phyloP scores from a whole-genome alignment of 805 yeast genomes.

The Yamadazyma ubonensis region DNA sequence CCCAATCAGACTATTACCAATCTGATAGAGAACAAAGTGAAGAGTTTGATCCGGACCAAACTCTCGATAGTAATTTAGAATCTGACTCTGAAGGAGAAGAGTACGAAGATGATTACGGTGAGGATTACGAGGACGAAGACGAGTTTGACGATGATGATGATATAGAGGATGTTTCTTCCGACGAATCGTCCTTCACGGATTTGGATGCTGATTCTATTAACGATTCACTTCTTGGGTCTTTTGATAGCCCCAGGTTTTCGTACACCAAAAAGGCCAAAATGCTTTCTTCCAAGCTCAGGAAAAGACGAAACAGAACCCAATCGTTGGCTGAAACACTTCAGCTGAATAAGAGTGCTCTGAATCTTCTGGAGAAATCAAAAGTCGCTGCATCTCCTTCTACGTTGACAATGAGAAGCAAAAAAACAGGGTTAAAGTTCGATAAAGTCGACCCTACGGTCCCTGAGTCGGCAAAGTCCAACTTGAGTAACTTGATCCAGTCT shows the following conservation, averaged over 20 bases:
- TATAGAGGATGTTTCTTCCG: constrained; percentile 26
- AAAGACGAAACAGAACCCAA: constrained; percentile 10
- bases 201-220: constrained; percentile 40
- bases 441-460: constrained; percentile 18
- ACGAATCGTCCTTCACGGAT: constrained; percentile 45
- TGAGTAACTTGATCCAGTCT: constrained; percentile 45
- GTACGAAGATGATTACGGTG: constrained; percentile 22
- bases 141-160: constrained; percentile 29
- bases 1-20: no score
- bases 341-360: constrained; percentile 2
- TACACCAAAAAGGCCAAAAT: constrained; percentile 10
- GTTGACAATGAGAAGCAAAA: constrained; percentile 5
- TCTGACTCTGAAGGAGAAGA: constrained; percentile 11
- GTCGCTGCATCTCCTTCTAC: constrained; percentile 2
- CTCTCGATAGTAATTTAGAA: constrained; percentile 12
- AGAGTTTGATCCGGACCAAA: constrained; percentile 9
- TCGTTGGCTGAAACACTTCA: constrained; percentile 3
- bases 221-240: constrained; percentile 26
- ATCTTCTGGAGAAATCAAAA: constrained; percentile 2
- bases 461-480: constrained; percentile 26
- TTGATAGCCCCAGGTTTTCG: constrained; percentile 11
- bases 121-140: constrained; percentile 25
- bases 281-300: constrained; percentile 9
- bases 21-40: no score
- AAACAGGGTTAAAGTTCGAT: constrained; percentile 21